Evolutionary conservation across 176 grass and related monocot species (phyloP).

Genomic region (Areca catechu): DNA sequence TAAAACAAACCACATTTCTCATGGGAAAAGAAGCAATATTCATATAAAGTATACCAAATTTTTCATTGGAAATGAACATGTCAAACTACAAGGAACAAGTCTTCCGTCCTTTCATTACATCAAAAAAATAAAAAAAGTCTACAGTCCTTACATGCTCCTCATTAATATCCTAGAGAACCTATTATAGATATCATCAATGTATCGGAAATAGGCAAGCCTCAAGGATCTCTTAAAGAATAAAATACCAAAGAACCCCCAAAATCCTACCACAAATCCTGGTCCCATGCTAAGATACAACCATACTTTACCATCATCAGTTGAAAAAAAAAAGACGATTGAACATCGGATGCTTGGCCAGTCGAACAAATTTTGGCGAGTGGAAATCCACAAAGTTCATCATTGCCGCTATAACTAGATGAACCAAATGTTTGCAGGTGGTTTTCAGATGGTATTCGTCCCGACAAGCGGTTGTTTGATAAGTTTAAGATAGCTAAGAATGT

Average conservation of each 20-base stretch:
- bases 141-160: no score
- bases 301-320: background rate
- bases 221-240: slow-evolving; percentile 20
- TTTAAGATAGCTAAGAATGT: slow-evolving; percentile 21
- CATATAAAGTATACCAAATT: no score
- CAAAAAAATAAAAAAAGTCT: no score
- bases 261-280: slow-evolving; percentile 42
- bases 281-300: slow-evolving; percentile 34
- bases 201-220: slow-evolving; percentile 29
- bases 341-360: background rate
- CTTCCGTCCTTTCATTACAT: no score
- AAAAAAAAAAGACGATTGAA: slow-evolving; percentile 3
- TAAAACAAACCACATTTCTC: no score
- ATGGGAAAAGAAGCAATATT: no score
- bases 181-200: slow-evolving; percentile 35
- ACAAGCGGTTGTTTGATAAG: slow-evolving; percentile 43
- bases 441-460: slow-evolving; percentile 40
- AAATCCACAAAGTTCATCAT: slow-evolving; percentile 47
- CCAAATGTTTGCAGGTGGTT: slow-evolving; percentile 55
- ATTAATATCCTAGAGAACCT: background rate
- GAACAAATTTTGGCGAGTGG: slow-evolving; percentile 34
- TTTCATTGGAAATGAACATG: no score
- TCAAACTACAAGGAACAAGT: no score
- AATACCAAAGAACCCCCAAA: slow-evolving; percentile 55
- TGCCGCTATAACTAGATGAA: slow-evolving; percentile 32